Base-by-base conservation (phyloP, 2,329 filamentous ascomycete genomes). In the Escovopsis weberi region DNA sequence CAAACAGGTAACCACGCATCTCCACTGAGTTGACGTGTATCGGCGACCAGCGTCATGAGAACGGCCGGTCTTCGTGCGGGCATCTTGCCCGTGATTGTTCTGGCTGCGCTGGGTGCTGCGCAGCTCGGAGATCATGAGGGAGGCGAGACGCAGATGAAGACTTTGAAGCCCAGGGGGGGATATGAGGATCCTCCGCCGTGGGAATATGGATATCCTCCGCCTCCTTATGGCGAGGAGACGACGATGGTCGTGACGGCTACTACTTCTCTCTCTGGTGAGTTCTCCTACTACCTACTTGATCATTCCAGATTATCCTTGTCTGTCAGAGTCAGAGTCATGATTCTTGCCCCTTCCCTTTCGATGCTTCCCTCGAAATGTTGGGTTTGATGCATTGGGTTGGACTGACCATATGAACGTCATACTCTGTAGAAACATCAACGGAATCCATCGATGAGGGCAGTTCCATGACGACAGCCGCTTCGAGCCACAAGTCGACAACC, bases 41-140 rank as follows among this genome's bases (percentile, higher is more conserved):
- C 28, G 28, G 28, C 8, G 28, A 32, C 28, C 28, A 32, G 28
- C 28, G 11, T 32, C 28, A 32, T 32, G 28, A 32, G 28, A 32
- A 11, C 11, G 8, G 28, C 28, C 8, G 47, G 54, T 57, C 53
- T 42, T 64, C 28, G 45, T 58, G 48, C 62, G 58, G 51, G 58
- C 57, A 43, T 44, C 55, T 12, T 39, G 33, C 12, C 30, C 39
- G n/a, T 41, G 55, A 8, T 39, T 51, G 15, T 50, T 26, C 6
- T 12, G 48, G 39, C 34, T 55, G 33, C 11, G 28, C 28, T 32
- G 28, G 28, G 28, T 3, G 8, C 28, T 32, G 28, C 28, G 11
- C 28, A 32, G 28, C 28, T 32, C 3, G 28, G 28, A 32, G 4
- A 11, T 9, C 8, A 26, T 23, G 33, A 40, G 18, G 26, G 6